Conservation (phyloP, 495 filamentous ascomycete species). For the Filosporella fistucella region DNA sequence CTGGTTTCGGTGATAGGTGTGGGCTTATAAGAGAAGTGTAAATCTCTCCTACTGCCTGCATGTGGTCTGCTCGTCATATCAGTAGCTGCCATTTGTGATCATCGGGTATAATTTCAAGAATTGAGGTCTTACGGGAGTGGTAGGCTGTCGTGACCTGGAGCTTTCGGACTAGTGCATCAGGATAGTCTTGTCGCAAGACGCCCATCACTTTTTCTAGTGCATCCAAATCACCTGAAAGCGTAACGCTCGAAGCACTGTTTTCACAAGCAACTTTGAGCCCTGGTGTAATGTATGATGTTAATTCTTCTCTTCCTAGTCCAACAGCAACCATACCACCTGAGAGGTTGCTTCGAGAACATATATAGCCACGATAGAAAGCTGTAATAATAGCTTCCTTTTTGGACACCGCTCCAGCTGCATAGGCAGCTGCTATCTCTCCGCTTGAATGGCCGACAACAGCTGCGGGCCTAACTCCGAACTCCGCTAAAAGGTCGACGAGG, state of each 20-base stretch:
- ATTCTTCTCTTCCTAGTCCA: constrained; percentile 37
- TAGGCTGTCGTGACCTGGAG: constrained; percentile 37
- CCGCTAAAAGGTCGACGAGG: constrained; percentile 47
- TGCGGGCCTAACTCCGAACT: constrained; percentile 47
- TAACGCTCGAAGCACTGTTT: background rate
- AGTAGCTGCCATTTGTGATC: background rate
- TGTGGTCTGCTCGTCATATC: constrained; percentile 11
- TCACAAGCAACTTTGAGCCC: background rate
- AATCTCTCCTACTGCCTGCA: background rate
- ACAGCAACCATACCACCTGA: constrained; percentile 47
- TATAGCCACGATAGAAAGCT: constrained; percentile 38
- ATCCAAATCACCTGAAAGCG: background rate
- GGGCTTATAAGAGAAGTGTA: background rate
- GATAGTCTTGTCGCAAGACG: constrained; percentile 25
- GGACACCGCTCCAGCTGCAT: constrained; percentile 42
- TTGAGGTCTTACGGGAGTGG: constrained; percentile 44
- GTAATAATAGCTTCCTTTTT: constrained; percentile 49
- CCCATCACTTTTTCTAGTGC: background rate
- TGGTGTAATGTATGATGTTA: constrained; percentile 24
- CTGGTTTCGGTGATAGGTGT: background rate
- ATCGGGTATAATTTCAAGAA: constrained; percentile 39
- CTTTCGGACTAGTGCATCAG: constrained; percentile 41
- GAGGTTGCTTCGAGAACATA: background rate
- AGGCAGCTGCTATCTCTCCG: constrained; percentile 59
- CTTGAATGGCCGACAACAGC: constrained; percentile 60